Evolutionary conservation across 345 rosid species (phyloP), one percentile per base, ranked within the genome.

Genomic region (Citrus trifoliata): DNA sequence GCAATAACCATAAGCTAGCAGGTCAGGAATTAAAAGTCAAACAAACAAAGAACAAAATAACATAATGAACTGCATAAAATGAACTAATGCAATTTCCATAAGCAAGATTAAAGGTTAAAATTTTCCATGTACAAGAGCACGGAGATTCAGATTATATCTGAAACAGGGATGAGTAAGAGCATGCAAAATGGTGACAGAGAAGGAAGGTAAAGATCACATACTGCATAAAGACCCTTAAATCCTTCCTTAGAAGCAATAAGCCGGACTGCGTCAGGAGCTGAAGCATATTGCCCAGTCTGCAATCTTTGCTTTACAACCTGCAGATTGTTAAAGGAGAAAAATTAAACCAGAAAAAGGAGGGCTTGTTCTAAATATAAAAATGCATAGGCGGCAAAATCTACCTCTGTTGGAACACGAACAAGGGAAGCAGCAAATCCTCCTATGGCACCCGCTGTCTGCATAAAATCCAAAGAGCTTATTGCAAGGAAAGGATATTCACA

Each of bases 401-500:
- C 99, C 93, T 96, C 98, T 3, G 99, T 96, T 60, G 99, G 98
- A 65, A 96, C 97, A 83, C 97, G 95, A 53, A 96, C 88, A 33
- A 96, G 84, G 76, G 99, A 94, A 82, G 99, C 97, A 79, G 97
- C 95, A 83, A 91, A 59, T 76, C 99, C 99, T 73, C 99, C 98
- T 32, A 94, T 79, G 59, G 97, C 98, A 73, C 98, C 99, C 9
- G 99, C 99, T 51, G 93, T 90, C 99, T 96, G 82, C 78, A 84
- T 27, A 76, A 82, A 70, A 46, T 51, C 60, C 13, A 79, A 74
- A 28, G 58, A 67, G 7, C 61, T 76, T 60, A 78, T 30, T 42
- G 14, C 70, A 79, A 79, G 70, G 38, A 76, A 80, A 70, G 42
- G 28, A 71, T 22, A 67, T 30, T 21, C 40, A 53, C 22, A 69